Evolutionary conservation across 108 stramenopile genomes (phyloP).

Genomic region (Epithemia pelagica): DNA sequence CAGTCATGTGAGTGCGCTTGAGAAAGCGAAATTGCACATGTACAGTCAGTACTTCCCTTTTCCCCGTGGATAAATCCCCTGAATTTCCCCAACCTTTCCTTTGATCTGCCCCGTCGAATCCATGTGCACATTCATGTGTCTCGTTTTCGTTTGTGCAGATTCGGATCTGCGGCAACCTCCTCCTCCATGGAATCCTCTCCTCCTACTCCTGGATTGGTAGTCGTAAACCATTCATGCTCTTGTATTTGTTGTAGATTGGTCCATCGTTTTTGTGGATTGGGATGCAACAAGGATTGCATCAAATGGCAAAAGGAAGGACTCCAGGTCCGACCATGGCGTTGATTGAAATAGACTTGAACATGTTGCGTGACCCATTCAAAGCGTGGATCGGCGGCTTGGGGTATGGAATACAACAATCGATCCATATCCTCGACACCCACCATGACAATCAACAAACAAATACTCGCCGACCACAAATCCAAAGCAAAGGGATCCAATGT

Average conservation of each 20-base stretch:
- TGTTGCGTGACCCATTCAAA: neutral
- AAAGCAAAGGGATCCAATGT: slow-evolving; percentile 1
- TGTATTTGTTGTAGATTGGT: neutral
- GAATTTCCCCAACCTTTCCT: too few species aligned
- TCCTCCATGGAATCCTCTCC: too few species aligned
- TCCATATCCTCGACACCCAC: neutral
- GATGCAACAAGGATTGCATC: neutral
- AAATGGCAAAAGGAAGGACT: neutral
- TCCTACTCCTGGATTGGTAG: too few species aligned
- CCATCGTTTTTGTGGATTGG: neutral
- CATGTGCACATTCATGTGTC: too few species aligned
- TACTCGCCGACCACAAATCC: neutral
- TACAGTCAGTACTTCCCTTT: too few species aligned
- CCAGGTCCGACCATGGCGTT: neutral
- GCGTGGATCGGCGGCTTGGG: neutral
- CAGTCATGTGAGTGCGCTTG: too few species aligned
- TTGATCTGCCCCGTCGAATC: too few species aligned
- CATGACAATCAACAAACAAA: neutral
- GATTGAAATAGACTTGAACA: neutral
- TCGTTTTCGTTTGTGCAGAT: too few species aligned
- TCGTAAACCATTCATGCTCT: neutral
- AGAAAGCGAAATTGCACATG: too few species aligned
- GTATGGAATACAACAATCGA: neutral
- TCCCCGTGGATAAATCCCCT: too few species aligned
- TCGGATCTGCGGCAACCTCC: too few species aligned